phyloP scores from a whole-genome alignment of 257 asterid species.

The Linaria vulgaris region DNA sequence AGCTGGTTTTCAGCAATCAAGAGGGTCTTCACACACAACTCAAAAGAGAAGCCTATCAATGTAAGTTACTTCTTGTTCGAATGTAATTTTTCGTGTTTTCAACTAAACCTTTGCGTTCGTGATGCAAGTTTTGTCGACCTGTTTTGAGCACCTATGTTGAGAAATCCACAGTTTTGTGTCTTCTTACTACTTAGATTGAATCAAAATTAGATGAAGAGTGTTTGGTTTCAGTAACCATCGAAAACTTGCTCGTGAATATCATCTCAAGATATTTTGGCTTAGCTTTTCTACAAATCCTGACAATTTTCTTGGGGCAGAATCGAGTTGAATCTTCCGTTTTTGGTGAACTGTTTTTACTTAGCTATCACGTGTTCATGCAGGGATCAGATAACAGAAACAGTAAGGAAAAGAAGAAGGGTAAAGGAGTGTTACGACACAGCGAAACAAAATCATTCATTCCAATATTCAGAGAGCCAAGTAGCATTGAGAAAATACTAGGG shows the following conservation, averaged over 20 bases:
- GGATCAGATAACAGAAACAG: constrained; percentile 59
- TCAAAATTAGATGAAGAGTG: too few relatives aligned
- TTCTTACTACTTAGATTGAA: neutral
- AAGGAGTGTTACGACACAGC: constrained; percentile 57
- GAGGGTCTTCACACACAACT: constrained; percentile 64
- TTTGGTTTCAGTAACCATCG: too few relatives aligned
- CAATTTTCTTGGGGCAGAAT: too few relatives aligned
- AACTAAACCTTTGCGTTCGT: neutral
- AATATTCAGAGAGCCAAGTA: constrained; percentile 84
- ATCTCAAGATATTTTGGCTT: neutral
- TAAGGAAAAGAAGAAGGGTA: constrained; percentile 80
- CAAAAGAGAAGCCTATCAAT: constrained; percentile 61
- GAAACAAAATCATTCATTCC: constrained; percentile 77
- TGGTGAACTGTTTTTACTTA: neutral
- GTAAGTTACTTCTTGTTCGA: constrained; percentile 39
- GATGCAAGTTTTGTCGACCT: neutral
- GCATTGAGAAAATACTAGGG: constrained; percentile 90
- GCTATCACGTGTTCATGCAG: constrained; percentile 36
- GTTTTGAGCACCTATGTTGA: neutral
- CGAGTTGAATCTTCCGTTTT: neutral
- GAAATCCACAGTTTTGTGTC: too few relatives aligned
- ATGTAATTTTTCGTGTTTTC: neutral
- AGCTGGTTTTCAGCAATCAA: constrained; percentile 96
- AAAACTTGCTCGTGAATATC: too few relatives aligned
- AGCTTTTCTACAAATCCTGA: too few relatives aligned